phyloP scores from a whole-genome alignment of 495 filamentous ascomycete species.

The Penicillium tannophilum region DNA sequence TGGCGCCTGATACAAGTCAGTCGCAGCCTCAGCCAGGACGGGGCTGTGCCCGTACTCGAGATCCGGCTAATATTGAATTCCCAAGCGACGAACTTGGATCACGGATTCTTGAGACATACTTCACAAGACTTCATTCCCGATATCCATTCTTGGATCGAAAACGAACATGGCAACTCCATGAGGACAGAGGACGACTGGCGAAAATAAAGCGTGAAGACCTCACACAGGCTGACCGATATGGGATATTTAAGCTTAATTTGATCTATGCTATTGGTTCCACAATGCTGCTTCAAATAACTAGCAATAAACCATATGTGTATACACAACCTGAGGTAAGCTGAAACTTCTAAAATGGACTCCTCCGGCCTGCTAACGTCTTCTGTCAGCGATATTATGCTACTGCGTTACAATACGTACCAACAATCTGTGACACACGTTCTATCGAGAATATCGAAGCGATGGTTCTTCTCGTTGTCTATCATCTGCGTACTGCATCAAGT shows the following conservation, averaged over 20 bases:
- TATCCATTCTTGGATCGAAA: conserved; percentile 55
- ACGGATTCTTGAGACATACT: conserved; percentile 49
- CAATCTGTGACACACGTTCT: conserved; percentile 52
- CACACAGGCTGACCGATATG: conserved; percentile 44
- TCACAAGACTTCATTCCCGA: conserved; percentile 46
- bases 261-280: conserved; percentile 56
- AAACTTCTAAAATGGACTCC: not conserved
- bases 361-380: not conserved
- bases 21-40: conserved; percentile 8
- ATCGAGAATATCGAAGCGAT: conserved; percentile 59
- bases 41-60: conserved; percentile 14
- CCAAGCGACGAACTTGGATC: conserved; percentile 52
- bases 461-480: conserved; percentile 55
- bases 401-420: conserved; percentile 53
- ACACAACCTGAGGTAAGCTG: conserved; percentile 44
- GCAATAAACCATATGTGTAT: conserved; percentile 41
- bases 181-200: conserved; percentile 44
- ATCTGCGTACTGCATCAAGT: conserved; percentile 52
- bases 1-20: conserved; percentile 7
- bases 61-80: conserved; percentile 44
- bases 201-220: conserved; percentile 45
- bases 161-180: conserved; percentile 47
- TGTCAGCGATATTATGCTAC: conserved; percentile 48
- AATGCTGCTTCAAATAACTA: conserved; percentile 50
- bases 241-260: conserved; percentile 54